A percentile compares a stretch with the other conserved stretches of the same genome.
Conservation (phyloP, 345 rosid species). For the Cochlearia excelsa region DNA sequence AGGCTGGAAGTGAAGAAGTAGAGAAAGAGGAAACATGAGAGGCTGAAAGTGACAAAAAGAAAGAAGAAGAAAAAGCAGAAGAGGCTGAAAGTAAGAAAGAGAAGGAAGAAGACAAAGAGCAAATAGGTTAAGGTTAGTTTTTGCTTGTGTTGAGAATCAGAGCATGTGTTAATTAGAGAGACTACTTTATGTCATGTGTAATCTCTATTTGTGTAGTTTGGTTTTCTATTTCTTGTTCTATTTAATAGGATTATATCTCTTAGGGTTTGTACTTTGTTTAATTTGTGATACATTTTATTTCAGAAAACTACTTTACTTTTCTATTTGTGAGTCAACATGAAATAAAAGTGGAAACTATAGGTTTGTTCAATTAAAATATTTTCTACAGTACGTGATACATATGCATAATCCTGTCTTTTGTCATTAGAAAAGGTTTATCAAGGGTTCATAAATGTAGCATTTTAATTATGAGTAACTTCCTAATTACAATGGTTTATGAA, state of each 20-base stretch:
- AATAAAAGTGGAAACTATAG: too few species aligned
- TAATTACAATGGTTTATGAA: too few species aligned
- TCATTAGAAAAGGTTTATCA: too few species aligned
- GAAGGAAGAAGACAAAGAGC: constrained; percentile 39
- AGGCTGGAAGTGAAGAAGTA: constrained; percentile 42
- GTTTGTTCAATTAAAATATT: neutral
- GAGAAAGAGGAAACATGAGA: constrained; percentile 36
- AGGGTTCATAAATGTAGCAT: too few species aligned
- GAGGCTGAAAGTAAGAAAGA: too few species aligned
- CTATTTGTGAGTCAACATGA: too few species aligned
- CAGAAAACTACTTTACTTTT: neutral
- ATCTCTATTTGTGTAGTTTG: constrained; percentile 24
- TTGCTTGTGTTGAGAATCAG: constrained; percentile 15
- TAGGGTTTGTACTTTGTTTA: constrained; percentile 1
- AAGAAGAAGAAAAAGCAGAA: neutral
- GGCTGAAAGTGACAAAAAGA: neutral
- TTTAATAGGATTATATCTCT: neutral
- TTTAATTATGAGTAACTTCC: too few species aligned
- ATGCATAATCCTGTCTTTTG: too few species aligned
- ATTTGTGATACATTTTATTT: constrained; percentile 14
- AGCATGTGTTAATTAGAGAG: constrained; percentile 9
- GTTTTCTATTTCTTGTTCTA: constrained; percentile 11
- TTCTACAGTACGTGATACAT: too few species aligned
- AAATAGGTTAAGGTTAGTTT: constrained; percentile 31
- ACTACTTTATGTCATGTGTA: too few species aligned